Base-by-base conservation (phyloP, 345 rosid genomes). In the Erysimum cheiranthoides region DNA sequence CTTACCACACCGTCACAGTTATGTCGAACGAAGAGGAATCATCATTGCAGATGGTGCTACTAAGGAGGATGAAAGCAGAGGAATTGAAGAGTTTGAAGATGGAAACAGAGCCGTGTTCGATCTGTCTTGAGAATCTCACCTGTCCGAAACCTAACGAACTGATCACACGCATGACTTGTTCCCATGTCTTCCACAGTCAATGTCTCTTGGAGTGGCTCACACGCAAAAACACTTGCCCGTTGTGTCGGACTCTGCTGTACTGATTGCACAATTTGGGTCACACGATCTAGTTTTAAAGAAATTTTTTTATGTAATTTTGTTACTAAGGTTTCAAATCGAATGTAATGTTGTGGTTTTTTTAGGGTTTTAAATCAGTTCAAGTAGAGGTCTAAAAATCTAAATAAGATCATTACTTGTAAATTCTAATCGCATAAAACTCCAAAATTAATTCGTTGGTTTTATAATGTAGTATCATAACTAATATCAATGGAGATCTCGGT, bases 21-120 rank as follows among this genome's bases (percentile, higher is more conserved):
- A 2, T 4, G 38, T 54, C 38, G 16, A 56, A 14, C 21, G 6
- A 7, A 3, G 25, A 52, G 32, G 25, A 28, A n/a, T n/a, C n/a
- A 52, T 25, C 32, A 10, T 25, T 52, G 61, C 58, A 70, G 56
- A 10, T 64, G 56, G 56, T 73, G 14, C 56, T 52, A 1, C 6
- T 31, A 4, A 53, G 71, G 11, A 42, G 5, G 12, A 32, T 34
- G 17, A 14, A 12, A 36, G 2, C 45, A 35, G 38, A 46, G 5
- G 66, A 34, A 1, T 3, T 32, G 2, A 61, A 51, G 34, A 51
- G 61, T 16, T 38, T 30, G 61, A 31, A 70, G 21, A 42, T 57
- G 49, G 49, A 73, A 4, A 73, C 71, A 36, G 73, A 66, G 45
- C 4, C 73, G 5, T 74, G 78, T 45, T 74, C 66, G 5, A 74